Evolutionary conservation across 345 rosid genomes (phyloP).

Genomic region (Euphorbia tirucalli): DNA sequence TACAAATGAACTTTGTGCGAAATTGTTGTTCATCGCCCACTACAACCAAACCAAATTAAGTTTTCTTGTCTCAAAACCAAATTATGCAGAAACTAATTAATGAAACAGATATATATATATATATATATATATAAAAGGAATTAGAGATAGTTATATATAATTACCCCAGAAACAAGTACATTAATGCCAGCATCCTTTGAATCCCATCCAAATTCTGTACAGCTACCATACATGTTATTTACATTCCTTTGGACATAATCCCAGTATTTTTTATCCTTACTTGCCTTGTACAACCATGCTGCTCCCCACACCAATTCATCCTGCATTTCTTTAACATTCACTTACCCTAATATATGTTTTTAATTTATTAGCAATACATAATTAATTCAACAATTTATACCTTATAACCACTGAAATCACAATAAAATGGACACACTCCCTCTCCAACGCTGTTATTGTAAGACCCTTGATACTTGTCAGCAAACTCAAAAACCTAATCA

Average conservation of each 20-base stretch:
- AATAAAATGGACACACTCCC: slow-evolving; percentile 28
- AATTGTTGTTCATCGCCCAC: neutral
- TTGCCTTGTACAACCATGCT: slow-evolving; percentile 28
- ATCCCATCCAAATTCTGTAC: slow-evolving; percentile 29
- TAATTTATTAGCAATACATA: too few relatives aligned
- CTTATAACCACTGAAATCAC: slow-evolving; percentile 19
- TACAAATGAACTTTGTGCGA: neutral
- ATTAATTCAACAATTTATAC: too few relatives aligned
- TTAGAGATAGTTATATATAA: neutral
- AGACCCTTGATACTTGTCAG: neutral
- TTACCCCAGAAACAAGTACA: slow-evolving; percentile 17
- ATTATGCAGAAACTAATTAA: too few relatives aligned
- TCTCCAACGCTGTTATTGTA: neutral
- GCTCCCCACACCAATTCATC: slow-evolving; percentile 32
- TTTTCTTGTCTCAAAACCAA: too few relatives aligned
- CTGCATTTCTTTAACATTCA: slow-evolving; percentile 2
- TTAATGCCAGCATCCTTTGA: slow-evolving; percentile 25
- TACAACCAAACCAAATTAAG: neutral
- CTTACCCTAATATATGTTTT: neutral
- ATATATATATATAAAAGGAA: too few relatives aligned
- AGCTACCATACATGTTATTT: neutral
- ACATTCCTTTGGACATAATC: neutral
- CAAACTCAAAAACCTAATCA: neutral
- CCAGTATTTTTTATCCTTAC: slow-evolving; percentile 7
- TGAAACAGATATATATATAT: too few relatives aligned